Conservation (phyloP, 2,329 filamentous ascomycete genomes). For the Cytospora leucostoma region DNA sequence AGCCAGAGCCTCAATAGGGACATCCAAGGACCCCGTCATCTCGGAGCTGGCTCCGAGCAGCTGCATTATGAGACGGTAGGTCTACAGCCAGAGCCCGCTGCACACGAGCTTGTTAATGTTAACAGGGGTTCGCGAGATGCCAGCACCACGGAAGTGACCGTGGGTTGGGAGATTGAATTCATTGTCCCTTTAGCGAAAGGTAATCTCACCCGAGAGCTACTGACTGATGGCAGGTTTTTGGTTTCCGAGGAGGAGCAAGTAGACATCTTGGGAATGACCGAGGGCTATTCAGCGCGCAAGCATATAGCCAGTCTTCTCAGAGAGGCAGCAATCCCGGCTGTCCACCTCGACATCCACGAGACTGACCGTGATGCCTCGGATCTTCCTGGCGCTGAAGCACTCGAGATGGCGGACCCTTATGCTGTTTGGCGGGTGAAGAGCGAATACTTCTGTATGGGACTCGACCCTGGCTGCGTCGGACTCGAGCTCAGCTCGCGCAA, state of each 20-base stretch:
- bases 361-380: not conserved
- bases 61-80: not conserved
- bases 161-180: not conserved
- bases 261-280: no score
- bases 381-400: not conserved
- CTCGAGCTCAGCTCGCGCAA: not conserved
- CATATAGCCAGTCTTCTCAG: constrained; percentile 1
- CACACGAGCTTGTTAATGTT: not conserved
- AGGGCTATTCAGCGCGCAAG: not conserved
- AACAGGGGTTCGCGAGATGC: not conserved
- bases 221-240: not conserved
- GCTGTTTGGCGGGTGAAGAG: not conserved
- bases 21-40: not conserved
- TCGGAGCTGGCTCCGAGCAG: not conserved
- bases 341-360: not conserved
- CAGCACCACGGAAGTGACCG: not conserved
- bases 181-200: not conserved
- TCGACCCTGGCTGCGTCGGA: not conserved
- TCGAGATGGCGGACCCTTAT: not conserved
- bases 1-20: not conserved
- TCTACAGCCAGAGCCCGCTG: not conserved
- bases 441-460: not conserved
- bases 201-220: not conserved
- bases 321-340: not conserved
- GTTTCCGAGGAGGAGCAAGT: not conserved